These are phyloP conservation scores for Salinomyces thailandicus DNA, from an alignment of 2,329 filamentous ascomycete species.

Conservation along the genomic window DNA sequence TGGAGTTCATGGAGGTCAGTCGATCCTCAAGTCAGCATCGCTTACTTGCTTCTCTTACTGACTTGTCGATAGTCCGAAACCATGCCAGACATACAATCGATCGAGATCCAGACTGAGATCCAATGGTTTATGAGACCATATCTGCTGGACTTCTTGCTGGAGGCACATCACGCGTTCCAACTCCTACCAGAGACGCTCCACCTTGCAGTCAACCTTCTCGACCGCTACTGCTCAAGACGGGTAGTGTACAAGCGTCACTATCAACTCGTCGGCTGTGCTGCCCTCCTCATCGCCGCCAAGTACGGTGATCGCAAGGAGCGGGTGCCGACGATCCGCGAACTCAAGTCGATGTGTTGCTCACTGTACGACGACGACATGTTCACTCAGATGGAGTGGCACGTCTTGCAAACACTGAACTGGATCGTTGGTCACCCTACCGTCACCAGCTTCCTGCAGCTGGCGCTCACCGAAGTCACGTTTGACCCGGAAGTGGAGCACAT, in stretches of 20 bases:
- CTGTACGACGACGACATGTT: slow-evolving; percentile 99
- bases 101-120: slow-evolving; percentile 98
- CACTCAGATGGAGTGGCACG: slow-evolving; percentile 99
- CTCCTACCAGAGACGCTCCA: slow-evolving; percentile 91
- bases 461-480: slow-evolving; percentile 62
- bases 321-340: slow-evolving; percentile 91
- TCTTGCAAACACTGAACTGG: slow-evolving; percentile 95
- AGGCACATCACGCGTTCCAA: slow-evolving; percentile 91
- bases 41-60: slow-evolving; percentile 14
- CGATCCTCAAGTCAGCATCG: slow-evolving; percentile 1
- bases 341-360: slow-evolving; percentile 98
- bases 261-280: slow-evolving; percentile 91
- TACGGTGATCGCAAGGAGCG: slow-evolving; percentile 98
- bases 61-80: slow-evolving; percentile 56
- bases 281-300: slow-evolving; percentile 92
- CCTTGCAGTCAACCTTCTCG: slow-evolving; percentile 89
- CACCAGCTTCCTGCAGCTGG: slow-evolving; percentile 83
- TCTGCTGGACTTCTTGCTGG: slow-evolving; percentile 93
- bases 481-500: slow-evolving; percentile 89
- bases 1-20: slow-evolving; percentile 84
- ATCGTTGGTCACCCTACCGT: slow-evolving; percentile 91
- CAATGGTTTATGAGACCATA: slow-evolving; percentile 99
- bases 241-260: slow-evolving; percentile 99
- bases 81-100: slow-evolving; percentile 88
- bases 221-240: slow-evolving; percentile 93